phyloP scores from a whole-genome alignment of 1,284 basidiomycete genomes.

The Mixia osmundae region DNA sequence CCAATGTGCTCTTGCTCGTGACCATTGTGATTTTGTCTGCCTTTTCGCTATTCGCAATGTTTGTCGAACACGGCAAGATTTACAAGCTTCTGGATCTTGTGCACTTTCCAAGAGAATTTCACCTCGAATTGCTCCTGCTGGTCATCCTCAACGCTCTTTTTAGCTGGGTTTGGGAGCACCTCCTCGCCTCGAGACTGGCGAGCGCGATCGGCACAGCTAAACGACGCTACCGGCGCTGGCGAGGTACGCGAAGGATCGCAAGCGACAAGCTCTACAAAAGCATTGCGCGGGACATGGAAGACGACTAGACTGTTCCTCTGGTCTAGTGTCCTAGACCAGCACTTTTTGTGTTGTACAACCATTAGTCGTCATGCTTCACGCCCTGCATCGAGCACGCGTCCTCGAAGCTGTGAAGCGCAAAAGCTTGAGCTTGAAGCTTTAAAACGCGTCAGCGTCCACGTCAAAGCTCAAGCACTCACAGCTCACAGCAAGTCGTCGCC shows the following conservation, averaged over 20 bases:
- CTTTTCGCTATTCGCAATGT: slow-evolving; percentile 51
- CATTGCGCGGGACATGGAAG: slow-evolving; percentile 26
- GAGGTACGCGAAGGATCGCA: slow-evolving; percentile 21
- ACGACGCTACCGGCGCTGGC: slow-evolving; percentile 19
- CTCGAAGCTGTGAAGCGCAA: too few species aligned
- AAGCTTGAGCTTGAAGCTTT: too few species aligned
- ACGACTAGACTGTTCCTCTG: too few species aligned
- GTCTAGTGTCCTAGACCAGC: too few species aligned
- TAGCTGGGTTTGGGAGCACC: slow-evolving; percentile 49
- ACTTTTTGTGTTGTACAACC: too few species aligned
- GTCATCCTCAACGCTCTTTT: slow-evolving; percentile 46
- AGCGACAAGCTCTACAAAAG: slow-evolving; percentile 29
- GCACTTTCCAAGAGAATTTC: slow-evolving; percentile 43
- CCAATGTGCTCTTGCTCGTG: slow-evolving; percentile 56
- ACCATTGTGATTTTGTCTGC: slow-evolving; percentile 35
- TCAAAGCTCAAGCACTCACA: too few species aligned
- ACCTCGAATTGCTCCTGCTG: slow-evolving; percentile 42
- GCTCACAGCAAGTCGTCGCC: too few species aligned
- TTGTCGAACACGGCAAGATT: slow-evolving; percentile 40
- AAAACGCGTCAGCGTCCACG: too few species aligned
- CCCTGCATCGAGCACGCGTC: too few species aligned
- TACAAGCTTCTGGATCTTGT: slow-evolving; percentile 53
- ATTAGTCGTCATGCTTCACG: too few species aligned
- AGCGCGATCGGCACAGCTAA: slow-evolving; percentile 11
- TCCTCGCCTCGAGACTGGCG: slow-evolving; percentile 10